Conservation (phyloP, 1,284 basidiomycete species). For the Farysia itapuensis region DNA sequence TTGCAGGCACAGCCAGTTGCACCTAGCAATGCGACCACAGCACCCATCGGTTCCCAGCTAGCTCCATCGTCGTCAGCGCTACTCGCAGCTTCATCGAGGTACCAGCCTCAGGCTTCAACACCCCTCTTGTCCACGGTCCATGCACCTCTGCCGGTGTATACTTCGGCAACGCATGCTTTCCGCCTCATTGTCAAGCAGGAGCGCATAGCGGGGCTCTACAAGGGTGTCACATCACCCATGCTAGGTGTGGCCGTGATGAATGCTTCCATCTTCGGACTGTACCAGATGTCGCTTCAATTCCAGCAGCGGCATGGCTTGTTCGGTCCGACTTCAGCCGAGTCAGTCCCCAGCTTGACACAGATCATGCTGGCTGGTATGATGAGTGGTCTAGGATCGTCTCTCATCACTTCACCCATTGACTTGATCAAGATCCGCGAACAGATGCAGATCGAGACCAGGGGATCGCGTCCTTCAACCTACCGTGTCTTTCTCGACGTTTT, state of each 20-base stretch:
- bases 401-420: slow-evolving; percentile 53
- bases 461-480: slow-evolving; percentile 4
- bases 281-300: slow-evolving; percentile 33
- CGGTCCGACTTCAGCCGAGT: not conserved
- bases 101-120: slow-evolving; percentile 7
- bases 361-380: slow-evolving; percentile 45
- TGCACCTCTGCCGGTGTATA: slow-evolving; percentile 20
- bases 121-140: not conserved
- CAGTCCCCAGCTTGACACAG: slow-evolving; percentile 12
- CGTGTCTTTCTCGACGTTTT: slow-evolving; percentile 23
- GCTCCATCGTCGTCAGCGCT: slow-evolving; percentile 1
- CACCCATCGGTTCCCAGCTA: slow-evolving; percentile 1
- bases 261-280: slow-evolving; percentile 52
- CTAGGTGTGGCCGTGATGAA: slow-evolving; percentile 58
- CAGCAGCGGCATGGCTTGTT: slow-evolving; percentile 8
- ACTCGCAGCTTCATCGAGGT: slow-evolving; percentile 3
- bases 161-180: slow-evolving; percentile 43
- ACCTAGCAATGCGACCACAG: not conserved
- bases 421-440: slow-evolving; percentile 55
- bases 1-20: slow-evolving; percentile 32
- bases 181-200: slow-evolving; percentile 48
- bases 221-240: slow-evolving; percentile 47
- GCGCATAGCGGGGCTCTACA: slow-evolving; percentile 46
- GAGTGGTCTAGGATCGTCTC: slow-evolving; percentile 32
- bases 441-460: slow-evolving; percentile 13